Evolutionary conservation across 2,329 filamentous ascomycete species (phyloP).

Genomic region (Helotiales sp.): DNA sequence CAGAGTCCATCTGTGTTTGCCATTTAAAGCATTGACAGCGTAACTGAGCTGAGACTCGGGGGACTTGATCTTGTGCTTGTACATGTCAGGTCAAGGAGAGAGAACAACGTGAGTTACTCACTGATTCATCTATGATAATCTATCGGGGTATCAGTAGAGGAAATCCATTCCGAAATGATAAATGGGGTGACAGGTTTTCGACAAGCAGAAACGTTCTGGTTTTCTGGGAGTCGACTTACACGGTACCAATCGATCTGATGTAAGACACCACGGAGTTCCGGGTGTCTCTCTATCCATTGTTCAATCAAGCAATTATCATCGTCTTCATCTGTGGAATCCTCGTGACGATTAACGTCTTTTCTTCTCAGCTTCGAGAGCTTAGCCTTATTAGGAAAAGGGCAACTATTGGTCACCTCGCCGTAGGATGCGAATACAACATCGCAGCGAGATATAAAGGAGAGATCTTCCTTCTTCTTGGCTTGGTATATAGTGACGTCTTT

Average conservation of each 20-base stretch:
- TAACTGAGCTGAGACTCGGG: constrained; percentile 44
- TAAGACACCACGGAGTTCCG: constrained; percentile 26
- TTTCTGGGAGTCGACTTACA: constrained; percentile 2
- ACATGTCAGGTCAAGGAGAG: not conserved
- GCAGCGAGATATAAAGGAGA: not conserved
- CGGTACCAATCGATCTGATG: constrained; percentile 51
- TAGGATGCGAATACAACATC: not conserved
- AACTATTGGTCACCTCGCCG: not conserved
- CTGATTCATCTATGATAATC: constrained; percentile 58
- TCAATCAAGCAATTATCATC: not conserved
- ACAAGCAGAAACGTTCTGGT: too few relatives aligned
- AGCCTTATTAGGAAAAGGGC: not conserved
- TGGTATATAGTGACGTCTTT: not conserved
- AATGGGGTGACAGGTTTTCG: too few relatives aligned
- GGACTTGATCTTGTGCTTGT: constrained; percentile 55
- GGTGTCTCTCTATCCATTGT: not conserved
- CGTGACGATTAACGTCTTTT: not conserved
- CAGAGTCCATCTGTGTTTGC: constrained; percentile 25
- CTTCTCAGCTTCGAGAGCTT: not conserved
- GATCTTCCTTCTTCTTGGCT: not conserved
- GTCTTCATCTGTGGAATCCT: not conserved
- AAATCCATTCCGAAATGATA: too few relatives aligned
- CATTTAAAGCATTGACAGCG: constrained; percentile 45
- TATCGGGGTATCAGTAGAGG: not conserved
- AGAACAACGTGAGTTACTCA: not conserved